Conservation (phyloP, 805 yeast species). For the Lachancea sp. region DNA sequence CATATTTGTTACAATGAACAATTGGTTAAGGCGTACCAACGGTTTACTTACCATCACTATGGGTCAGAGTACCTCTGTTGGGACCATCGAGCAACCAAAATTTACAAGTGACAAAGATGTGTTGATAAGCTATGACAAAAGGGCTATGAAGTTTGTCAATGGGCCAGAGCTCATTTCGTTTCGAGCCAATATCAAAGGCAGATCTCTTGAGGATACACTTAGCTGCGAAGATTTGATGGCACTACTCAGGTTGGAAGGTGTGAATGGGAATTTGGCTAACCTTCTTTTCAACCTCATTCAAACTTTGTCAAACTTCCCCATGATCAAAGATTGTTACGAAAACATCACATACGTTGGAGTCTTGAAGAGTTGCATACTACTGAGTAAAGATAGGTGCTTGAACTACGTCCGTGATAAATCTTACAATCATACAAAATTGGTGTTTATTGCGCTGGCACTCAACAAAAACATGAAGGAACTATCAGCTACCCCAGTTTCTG, state of each 20-base stretch:
- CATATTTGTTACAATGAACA: too few species aligned
- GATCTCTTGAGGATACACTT: slow-evolving; percentile 23
- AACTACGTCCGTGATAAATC: slow-evolving; percentile 32
- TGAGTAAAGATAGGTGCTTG: slow-evolving; percentile 40
- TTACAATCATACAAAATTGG: slow-evolving; percentile 38
- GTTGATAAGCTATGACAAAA: slow-evolving; percentile 14
- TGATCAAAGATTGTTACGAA: slow-evolving; percentile 33
- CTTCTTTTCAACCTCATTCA: slow-evolving; percentile 38
- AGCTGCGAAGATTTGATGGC: slow-evolving; percentile 25
- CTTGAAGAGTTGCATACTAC: slow-evolving; percentile 38
- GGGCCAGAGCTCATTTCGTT: slow-evolving; percentile 23
- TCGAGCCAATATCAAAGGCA: slow-evolving; percentile 21
- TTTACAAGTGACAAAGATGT: slow-evolving; percentile 12
- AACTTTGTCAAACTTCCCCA: slow-evolving; percentile 46
- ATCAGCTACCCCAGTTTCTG: slow-evolving; percentile 10
- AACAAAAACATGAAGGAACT: slow-evolving; percentile 15
- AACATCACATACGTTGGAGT: slow-evolving; percentile 37
- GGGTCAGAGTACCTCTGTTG: slow-evolving; percentile 24
- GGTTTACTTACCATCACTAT: too few species aligned
- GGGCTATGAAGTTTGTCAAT: slow-evolving; percentile 18
- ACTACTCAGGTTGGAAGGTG: slow-evolving; percentile 35
- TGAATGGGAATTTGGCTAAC: slow-evolving; percentile 27
- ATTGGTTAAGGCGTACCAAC: too few species aligned
- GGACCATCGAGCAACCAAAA: background rate
- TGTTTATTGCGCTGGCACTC: slow-evolving; percentile 43